Base-by-base conservation (phyloP, 2,329 filamentous ascomycete species). In the Colletotrichum simmondsii region DNA sequence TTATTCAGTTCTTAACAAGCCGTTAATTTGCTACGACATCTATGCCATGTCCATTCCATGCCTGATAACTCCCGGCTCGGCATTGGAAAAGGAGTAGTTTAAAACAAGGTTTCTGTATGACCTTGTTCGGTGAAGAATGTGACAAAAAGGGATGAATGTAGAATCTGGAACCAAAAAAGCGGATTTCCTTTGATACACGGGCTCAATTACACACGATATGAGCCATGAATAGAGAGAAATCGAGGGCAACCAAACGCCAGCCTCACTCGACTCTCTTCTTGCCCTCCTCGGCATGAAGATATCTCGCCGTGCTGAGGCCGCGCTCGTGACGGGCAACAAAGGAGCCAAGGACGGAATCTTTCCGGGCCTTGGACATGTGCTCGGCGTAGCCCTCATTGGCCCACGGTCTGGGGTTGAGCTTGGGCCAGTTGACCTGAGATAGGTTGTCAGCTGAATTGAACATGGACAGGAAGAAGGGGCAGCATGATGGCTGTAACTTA, bases 191-290 rank as follows among this genome's bases (percentile, higher is more conserved):
- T 16, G 4, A 16, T 26, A 62, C 2, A 24, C 42, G 52, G 52
- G 60, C 60, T 52, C 66, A 19, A 54, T 53, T n/a, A 61, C 59
- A 65, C 35, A 28, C 24, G 24, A 63, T 54, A 32, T 16, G 42
- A 24, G 28, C 14, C 30, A 14, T 6, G 19, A 54, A 72, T 61
- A 26, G 19, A 72, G 28, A n/a, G 14, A 5, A n/a, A n/a, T n/a
- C n/a, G n/a, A n/a, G n/a, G n/a, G 11, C 42, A 7, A 4, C 19
- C 16, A 52, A 35, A 30, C 2, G 2, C 22, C 12, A 22, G 10
- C 12, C 7, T 12, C 89, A 95, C 81, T 99, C 97, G 79, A 97
- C 97, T 81, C 97, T 94, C 90, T 98, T 99, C 89, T 99, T 99
- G 65, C 97, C 97, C 84, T 99, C 97, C 82, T 99, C 97, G 67